Evolutionary conservation across 306 rosid species (phyloP).

Genomic region (Biancaea sappan): DNA sequence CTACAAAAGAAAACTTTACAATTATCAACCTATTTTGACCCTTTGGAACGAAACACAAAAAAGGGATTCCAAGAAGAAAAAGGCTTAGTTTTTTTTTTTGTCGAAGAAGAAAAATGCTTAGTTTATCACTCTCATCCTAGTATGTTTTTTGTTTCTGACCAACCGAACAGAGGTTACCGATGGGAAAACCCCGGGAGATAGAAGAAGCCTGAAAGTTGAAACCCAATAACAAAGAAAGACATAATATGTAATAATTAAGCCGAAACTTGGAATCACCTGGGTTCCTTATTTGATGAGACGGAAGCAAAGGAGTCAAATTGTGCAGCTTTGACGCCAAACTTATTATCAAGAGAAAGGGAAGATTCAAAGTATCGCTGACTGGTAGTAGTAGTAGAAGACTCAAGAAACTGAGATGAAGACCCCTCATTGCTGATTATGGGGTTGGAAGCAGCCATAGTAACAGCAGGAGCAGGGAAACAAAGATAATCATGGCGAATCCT

Average conservation of each 20-base stretch:
- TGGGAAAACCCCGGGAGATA: background rate
- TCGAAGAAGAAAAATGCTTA: background rate
- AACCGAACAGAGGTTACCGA: slow-evolving; percentile 15
- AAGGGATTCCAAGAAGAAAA: background rate
- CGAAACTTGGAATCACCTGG: slow-evolving; percentile 45
- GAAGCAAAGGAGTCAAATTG: slow-evolving; percentile 38
- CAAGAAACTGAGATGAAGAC: slow-evolving; percentile 50
- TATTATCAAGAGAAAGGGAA: slow-evolving; percentile 40
- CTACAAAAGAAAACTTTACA: background rate
- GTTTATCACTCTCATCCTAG: background rate
- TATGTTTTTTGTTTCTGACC: background rate
- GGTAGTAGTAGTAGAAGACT: slow-evolving; percentile 21
- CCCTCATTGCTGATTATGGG: slow-evolving; percentile 35
- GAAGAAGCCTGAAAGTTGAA: background rate
- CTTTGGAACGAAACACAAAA: background rate
- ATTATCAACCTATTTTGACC: background rate
- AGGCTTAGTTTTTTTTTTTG: no score
- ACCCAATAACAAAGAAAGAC: background rate
- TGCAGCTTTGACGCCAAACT: slow-evolving; percentile 35
- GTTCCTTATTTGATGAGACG: slow-evolving; percentile 44
- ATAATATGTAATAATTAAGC: background rate
- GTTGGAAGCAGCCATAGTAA: slow-evolving; percentile 33
- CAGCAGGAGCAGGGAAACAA: slow-evolving; percentile 34
- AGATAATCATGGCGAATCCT: slow-evolving; percentile 51
- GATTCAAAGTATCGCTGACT: slow-evolving; percentile 45